phyloP scores from a whole-genome alignment of 768 basidiomycete species.

The Tephrocybe rancida region DNA sequence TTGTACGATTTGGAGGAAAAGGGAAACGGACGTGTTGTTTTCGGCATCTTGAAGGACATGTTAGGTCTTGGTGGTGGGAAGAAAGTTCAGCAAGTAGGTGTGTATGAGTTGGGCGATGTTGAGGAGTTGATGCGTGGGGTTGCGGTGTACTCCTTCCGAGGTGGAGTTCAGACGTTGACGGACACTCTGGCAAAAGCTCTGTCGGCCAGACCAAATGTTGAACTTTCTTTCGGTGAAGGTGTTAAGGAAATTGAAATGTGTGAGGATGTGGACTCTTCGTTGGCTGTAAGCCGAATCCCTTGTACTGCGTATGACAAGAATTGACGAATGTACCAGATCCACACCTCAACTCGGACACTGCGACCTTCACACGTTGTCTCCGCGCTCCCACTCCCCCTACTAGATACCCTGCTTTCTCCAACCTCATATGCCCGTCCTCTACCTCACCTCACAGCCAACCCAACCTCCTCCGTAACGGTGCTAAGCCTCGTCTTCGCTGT shows the following conservation, averaged over 20 bases:
- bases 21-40: constrained; percentile 70
- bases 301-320: constrained; percentile 3
- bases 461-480: constrained; percentile 81
- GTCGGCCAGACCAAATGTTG: constrained; percentile 53
- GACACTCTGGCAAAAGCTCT: constrained; percentile 54
- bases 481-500: constrained; percentile 83
- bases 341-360: constrained; percentile 20
- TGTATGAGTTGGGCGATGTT: constrained; percentile 54
- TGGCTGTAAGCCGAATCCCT: constrained; percentile 44
- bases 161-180: constrained; percentile 74
- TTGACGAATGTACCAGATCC: constrained; percentile 1
- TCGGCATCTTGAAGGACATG: constrained; percentile 48
- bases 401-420: constrained; percentile 45
- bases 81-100: constrained; percentile 6
- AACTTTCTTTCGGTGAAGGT: constrained; percentile 47
- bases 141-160: constrained; percentile 80
- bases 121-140: constrained; percentile 50
- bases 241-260: constrained; percentile 36
- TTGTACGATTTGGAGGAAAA: constrained; percentile 71
- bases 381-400: constrained; percentile 64
- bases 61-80: constrained; percentile 16
- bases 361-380: constrained; percentile 74
- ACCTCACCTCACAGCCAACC: constrained; percentile 71
- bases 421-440: constrained; percentile 29
- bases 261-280: constrained; percentile 28